These are phyloP conservation scores for Mytilinidion resinicola DNA, from an alignment of 495 filamentous ascomycete genomes.

Conservation along the genomic window DNA sequence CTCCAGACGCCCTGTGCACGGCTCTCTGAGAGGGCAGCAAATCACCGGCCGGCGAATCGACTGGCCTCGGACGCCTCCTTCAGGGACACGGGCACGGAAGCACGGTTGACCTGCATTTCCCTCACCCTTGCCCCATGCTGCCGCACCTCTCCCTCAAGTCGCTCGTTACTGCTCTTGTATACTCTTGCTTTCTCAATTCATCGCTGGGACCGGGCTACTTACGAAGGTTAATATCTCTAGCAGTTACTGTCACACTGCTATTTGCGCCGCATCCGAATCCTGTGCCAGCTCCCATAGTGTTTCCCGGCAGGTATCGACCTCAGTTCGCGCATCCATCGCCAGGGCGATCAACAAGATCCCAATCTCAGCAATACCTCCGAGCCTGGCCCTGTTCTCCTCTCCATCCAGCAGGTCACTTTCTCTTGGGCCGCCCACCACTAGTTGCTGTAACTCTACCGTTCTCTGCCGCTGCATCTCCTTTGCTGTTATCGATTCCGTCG, in stretches of 20 bases:
- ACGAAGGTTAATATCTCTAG: conserved; percentile 10
- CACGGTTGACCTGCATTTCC: conserved; percentile 20
- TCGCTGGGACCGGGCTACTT: no score
- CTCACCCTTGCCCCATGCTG: no score
- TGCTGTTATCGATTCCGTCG: not conserved
- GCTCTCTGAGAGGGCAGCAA: not conserved
- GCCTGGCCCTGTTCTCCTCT: not conserved
- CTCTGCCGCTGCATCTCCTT: not conserved
- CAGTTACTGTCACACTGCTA: conserved; percentile 7
- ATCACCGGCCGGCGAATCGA: not conserved
- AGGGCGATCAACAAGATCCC: conserved; percentile 14
- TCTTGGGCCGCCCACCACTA: conserved; percentile 7
- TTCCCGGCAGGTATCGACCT: no score
- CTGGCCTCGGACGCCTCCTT: conserved; percentile 13
- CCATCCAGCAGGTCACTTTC: conserved; percentile 15
- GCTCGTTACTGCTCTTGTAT: not conserved
- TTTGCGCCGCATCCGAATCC: not conserved
- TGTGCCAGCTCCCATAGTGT: no score
- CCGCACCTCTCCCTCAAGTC: not conserved
- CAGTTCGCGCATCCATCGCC: not conserved
- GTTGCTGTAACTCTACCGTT: conserved; percentile 3
- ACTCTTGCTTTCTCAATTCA: not conserved
- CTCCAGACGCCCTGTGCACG: not conserved
- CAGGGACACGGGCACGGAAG: conserved; percentile 12
- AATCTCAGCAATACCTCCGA: conserved; percentile 22